These are phyloP conservation scores for Rhododendron ferrugineum DNA, from an alignment of 148 eudicot genomes.

Conservation along the genomic window DNA sequence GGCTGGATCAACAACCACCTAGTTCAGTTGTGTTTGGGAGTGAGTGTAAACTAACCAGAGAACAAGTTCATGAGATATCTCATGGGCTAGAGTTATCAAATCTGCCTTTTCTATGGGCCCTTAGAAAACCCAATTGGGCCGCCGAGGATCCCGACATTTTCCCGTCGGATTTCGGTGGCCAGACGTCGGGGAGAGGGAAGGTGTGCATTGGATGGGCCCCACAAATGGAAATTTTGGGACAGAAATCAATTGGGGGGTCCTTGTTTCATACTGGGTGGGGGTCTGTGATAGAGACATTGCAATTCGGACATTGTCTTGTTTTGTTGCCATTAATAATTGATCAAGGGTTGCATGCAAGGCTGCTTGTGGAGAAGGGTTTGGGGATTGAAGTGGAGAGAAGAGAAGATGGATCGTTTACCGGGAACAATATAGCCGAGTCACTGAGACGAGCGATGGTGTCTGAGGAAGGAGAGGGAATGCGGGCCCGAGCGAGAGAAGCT, in stretches of 20 bases:
- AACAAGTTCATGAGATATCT: conserved; percentile 17
- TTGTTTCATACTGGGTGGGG: conserved; percentile 35
- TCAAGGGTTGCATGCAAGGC: conserved; percentile 28
- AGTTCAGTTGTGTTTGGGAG: conserved; percentile 22
- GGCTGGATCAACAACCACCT: conserved; percentile 17
- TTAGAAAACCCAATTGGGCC: conserved; percentile 15
- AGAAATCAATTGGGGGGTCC: conserved; percentile 21
- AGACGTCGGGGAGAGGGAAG: conserved; percentile 11
- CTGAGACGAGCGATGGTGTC: conserved; percentile 18
- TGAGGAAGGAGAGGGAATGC: conserved; percentile 4
- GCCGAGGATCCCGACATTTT: conserved; percentile 5
- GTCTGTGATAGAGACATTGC: conserved; percentile 17
- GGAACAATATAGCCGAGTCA: conserved; percentile 9
- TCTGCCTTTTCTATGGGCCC: conserved; percentile 22
- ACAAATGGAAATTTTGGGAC: conserved; percentile 25
- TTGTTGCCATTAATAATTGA: conserved; percentile 22
- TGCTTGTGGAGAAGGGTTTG: conserved; percentile 27
- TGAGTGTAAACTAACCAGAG: conserved; percentile 18
- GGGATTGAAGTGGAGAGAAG: conserved; percentile 28
- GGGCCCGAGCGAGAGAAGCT: conserved; percentile 6
- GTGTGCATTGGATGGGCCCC: conserved; percentile 30
- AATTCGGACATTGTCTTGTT: conserved; percentile 19
- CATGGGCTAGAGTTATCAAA: conserved; percentile 16
- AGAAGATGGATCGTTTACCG: conserved; percentile 13
- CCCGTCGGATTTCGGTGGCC: conserved; percentile 7